Evolutionary conservation across 192 early-diverging fungal species (phyloP).

Genomic region (Backusella sp.): DNA sequence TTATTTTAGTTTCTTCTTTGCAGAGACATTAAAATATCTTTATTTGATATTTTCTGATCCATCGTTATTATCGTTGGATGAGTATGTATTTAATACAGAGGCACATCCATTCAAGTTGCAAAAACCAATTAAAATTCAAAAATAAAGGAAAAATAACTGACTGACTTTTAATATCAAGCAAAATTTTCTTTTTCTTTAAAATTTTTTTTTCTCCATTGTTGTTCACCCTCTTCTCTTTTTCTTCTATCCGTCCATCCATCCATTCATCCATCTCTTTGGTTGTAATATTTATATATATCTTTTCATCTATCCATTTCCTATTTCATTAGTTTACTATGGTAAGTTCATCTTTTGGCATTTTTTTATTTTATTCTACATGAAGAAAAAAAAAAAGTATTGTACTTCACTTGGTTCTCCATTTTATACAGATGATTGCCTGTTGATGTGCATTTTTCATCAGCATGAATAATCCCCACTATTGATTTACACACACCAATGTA

Average conservation of each 20-base stretch:
- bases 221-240: neutral
- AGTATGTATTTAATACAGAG: conserved; percentile 76
- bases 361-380: neutral
- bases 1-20: conserved; percentile 56
- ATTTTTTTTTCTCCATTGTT: neutral
- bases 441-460: neutral
- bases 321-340: conserved; percentile 5
- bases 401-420: conserved; percentile 15
- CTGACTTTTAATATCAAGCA: neutral
- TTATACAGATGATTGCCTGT: conserved; percentile 1
- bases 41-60: conserved; percentile 62
- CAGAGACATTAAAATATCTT: conserved; percentile 76
- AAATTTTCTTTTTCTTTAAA: neutral
- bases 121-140: conserved; percentile 20
- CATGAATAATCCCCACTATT: neutral
- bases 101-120: conserved; percentile 63
- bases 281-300: neutral
- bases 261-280: neutral
- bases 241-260: conserved; percentile 1
- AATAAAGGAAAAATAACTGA: neutral
- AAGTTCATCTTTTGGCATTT: neutral
- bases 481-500: too few relatives aligned
- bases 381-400: neutral
- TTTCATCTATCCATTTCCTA: neutral
- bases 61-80: conserved; percentile 47